Base-by-base conservation (phyloP, 2,329 filamentous ascomycete species). In the Trichophyton equinum region DNA sequence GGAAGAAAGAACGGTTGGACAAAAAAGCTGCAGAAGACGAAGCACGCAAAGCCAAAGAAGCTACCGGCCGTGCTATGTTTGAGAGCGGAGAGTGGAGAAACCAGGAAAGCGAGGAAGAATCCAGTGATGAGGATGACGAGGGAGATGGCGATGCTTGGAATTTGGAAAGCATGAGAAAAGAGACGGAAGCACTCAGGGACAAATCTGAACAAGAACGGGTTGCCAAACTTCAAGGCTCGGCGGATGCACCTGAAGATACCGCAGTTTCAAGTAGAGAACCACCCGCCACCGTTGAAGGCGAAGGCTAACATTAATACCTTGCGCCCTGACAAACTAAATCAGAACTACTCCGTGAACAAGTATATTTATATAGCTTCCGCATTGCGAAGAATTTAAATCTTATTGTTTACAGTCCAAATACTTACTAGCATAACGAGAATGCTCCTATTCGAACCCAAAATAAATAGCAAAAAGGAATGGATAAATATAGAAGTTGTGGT, bases 11-110 rank as follows among this genome's bases (percentile, higher is more conserved):
- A 59, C 87, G 94, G 51, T 72, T 97, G 67, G 85, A 91, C 75
- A 99, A 99, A 85, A 97, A 96, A 81, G 87, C 86, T 15, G 94
- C 94, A 22, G 94, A 99, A 70, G 88, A 94, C 67, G 86, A 96
- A 76, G 90, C 91, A 56, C 85, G 87, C 71, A 85, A 87, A 76
- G 89, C 91, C 70, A 97, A 95, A 81, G 94, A 99, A 68, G 92
- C 91, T 22, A 99, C 94, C 20, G 94, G 94, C 69, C 85, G 91
- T 77, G 89, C 91, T 6, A 81, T 99, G 76, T 99, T 99, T 73
- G 94, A 99, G 77, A 94, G 91, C 74, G 94, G 94, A 69, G 91
- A 95, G 73, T 99, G 92, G 92, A 80, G 85, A 63, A 79, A 77
- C 40, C 82, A 82, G 27, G 82, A 82, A 49, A 82, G 82, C 55